A percentile compares a stretch with the other conserved stretches of the same genome.
phyloP scores from a whole-genome alignment of 306 rosid genomes.

The Purshia tridentata region DNA sequence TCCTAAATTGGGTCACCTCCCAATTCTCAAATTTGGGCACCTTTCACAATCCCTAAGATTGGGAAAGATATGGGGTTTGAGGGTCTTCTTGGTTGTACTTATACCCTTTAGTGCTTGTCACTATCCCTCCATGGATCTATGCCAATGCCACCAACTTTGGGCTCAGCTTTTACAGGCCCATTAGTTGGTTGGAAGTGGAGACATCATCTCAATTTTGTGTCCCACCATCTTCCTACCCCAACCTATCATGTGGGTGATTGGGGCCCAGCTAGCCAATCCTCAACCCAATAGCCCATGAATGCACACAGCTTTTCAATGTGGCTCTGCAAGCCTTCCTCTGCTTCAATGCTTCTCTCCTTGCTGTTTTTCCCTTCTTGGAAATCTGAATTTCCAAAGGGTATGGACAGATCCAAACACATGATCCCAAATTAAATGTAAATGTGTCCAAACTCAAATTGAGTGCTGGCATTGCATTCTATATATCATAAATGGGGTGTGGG shows the following conservation, averaged over 20 bases:
- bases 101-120: conserved; percentile 31
- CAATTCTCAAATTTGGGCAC: conserved; percentile 2
- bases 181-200: conserved; percentile 48
- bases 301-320: no score
- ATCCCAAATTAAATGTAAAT: no score
- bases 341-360: background rate
- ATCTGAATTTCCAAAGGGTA: background rate
- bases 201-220: conserved; percentile 24
- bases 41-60: conserved; percentile 47
- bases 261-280: conserved; percentile 23
- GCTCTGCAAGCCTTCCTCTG: background rate
- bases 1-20: background rate
- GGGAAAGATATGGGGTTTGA: conserved; percentile 35
- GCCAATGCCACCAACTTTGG: conserved; percentile 45
- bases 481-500: no score
- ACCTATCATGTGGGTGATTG: conserved; percentile 25
- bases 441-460: no score
- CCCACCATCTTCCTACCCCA: conserved; percentile 25
- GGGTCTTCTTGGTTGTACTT: conserved; percentile 25
- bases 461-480: no score
- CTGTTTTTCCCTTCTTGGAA: background rate
- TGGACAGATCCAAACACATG: background rate
- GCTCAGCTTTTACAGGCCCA: conserved; percentile 40
- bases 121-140: conserved; percentile 8
- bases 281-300: background rate